Percentiles rank a stretch among this genome's conserved stretches.
These are phyloP conservation scores for Kentomonas sorsogonicus DNA, from an alignment of 208 protist species.

Conservation along the genomic window DNA sequence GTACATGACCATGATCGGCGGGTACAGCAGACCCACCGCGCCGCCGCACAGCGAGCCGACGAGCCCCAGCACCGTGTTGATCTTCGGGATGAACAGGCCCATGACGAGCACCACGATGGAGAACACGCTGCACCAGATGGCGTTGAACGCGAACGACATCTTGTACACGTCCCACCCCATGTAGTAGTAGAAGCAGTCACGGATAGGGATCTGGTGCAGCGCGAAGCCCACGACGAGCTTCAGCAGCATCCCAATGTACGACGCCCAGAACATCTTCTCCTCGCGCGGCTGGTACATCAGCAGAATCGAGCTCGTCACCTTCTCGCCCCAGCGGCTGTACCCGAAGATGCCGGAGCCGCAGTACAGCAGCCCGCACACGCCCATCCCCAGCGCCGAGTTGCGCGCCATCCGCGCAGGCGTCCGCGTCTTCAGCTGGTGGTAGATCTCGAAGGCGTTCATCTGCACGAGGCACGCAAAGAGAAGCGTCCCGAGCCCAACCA, in stretches of 20 bases:
- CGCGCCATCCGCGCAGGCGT: conserved; percentile 46
- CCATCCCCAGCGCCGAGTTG: conserved; percentile 27
- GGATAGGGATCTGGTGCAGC: conserved; percentile 56
- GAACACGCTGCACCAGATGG: conserved; percentile 31
- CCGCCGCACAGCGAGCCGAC: conserved; percentile 59
- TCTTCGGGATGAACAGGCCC: conserved; percentile 58
- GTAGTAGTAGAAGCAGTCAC: conserved; percentile 60
- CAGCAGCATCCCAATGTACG: conserved; percentile 50
- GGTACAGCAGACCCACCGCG: conserved; percentile 69
- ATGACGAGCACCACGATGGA: conserved; percentile 37
- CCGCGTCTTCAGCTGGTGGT: conserved; percentile 53
- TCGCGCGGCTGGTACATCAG: conserved; percentile 53
- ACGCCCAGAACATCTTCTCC: conserved; percentile 41
- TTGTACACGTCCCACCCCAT: conserved; percentile 27
- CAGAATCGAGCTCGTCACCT: conserved; percentile 37
- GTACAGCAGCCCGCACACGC: conserved; percentile 57
- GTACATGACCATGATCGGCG: conserved; percentile 69
- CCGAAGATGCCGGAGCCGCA: conserved; percentile 72
- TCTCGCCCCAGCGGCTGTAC: conserved; percentile 59
- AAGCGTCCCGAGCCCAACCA: conserved; percentile 54
- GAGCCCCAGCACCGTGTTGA: conserved; percentile 63
- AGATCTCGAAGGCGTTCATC: conserved; percentile 66
- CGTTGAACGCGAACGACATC: conserved; percentile 49
- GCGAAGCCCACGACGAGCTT: conserved; percentile 61
- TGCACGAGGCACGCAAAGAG: conserved; percentile 69